Evolutionary conservation across 306 rosid genomes (phyloP).

Genomic region (Hippophae tibetana): DNA sequence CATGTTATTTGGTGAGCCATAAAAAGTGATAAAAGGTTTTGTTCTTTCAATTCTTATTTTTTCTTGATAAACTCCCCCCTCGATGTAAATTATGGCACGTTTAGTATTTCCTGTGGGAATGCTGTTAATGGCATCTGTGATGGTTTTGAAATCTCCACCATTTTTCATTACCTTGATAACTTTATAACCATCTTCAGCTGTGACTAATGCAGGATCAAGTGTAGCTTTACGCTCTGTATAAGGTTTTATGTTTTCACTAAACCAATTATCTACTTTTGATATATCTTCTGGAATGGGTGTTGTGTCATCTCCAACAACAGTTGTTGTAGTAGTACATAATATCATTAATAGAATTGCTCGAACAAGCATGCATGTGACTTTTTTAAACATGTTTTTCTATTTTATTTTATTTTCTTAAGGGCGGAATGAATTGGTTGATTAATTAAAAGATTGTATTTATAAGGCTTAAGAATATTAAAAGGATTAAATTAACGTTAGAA

Average conservation of each 20-base stretch:
- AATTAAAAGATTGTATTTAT: background rate
- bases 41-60: conserved; percentile 31
- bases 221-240: background rate
- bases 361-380: background rate
- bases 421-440: too few relatives aligned
- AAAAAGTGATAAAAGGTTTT: conserved; percentile 42
- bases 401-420: background rate
- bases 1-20: conserved; percentile 21
- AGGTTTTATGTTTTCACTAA: conserved; percentile 15
- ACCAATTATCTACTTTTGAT: conserved; percentile 30
- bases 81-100: conserved; percentile 44
- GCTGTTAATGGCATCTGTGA: conserved; percentile 38
- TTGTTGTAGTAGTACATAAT: background rate
- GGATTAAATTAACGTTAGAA: too few relatives aligned
- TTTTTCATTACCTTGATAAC: conserved; percentile 34
- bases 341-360: conserved; percentile 5
- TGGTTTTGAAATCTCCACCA: conserved; percentile 47
- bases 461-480: background rate
- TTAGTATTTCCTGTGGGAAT: conserved; percentile 35
- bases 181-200: conserved; percentile 29
- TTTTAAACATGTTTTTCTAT: background rate
- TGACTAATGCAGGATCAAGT: conserved; percentile 29
- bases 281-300: conserved; percentile 19
- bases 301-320: conserved; percentile 16
- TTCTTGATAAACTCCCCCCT: conserved; percentile 44